Evolutionary conservation across 257 asterid species (phyloP).

Genomic region (Solanum infundibuliforme): DNA sequence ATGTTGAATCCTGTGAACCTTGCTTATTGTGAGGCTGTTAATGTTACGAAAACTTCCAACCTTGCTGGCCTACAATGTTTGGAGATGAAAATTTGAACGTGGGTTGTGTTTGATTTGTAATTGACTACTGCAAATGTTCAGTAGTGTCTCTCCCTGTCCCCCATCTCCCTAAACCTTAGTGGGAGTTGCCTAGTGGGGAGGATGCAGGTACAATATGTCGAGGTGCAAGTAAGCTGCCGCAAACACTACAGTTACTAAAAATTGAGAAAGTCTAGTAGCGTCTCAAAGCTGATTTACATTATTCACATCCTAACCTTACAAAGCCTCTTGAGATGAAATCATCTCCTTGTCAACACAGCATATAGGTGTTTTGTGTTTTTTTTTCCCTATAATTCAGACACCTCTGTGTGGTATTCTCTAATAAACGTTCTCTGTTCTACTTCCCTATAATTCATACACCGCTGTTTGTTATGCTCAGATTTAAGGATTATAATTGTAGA

Average conservation of each 20-base stretch:
- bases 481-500: background rate
- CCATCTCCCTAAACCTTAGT: background rate
- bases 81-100: background rate
- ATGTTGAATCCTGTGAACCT: background rate
- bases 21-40: background rate
- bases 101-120: background rate
- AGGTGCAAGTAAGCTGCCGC: background rate
- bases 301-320: background rate
- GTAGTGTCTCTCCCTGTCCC: background rate
- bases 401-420: background rate
- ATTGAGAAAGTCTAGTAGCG: background rate
- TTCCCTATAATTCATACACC: background rate
- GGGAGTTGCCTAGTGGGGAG: background rate
- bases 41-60: background rate
- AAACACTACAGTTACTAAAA: background rate
- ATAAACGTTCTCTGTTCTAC: background rate
- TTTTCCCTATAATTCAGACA: background rate
- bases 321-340: background rate
- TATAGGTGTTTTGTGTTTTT: background rate
- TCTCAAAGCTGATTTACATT: background rate
- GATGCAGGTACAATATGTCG: background rate
- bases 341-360: background rate
- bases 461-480: background rate
- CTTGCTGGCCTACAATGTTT: background rate
- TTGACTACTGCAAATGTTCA: background rate